Percentiles rank a stretch among this genome's conserved stretches.
phyloP scores from a whole-genome alignment of 345 rosid species.

The Cardamine chenopodiifolia region DNA sequence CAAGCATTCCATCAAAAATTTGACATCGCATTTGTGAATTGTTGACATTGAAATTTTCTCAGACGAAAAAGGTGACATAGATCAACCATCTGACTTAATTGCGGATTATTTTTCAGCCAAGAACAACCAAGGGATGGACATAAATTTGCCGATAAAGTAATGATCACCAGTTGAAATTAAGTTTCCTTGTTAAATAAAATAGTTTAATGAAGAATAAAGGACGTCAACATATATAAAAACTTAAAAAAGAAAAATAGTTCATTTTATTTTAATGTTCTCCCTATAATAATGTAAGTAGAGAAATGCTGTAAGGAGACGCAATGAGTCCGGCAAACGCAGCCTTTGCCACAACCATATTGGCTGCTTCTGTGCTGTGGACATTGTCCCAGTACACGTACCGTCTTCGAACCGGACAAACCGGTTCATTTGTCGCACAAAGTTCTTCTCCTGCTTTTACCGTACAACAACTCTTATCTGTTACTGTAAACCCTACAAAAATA shows the following conservation, averaged over 20 bases:
- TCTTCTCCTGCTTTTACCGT: slow-evolving; percentile 29
- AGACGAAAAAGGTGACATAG: too few species aligned
- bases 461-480: slow-evolving; percentile 34
- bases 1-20: too few species aligned
- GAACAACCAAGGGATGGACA: background rate
- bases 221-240: background rate
- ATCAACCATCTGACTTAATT: background rate
- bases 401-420: slow-evolving; percentile 28
- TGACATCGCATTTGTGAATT: too few species aligned
- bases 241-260: too few species aligned
- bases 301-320: slow-evolving; percentile 34
- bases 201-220: background rate
- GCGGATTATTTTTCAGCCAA: background rate
- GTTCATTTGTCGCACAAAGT: slow-evolving; percentile 29
- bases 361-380: slow-evolving; percentile 43
- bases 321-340: slow-evolving; percentile 28
- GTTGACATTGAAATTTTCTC: too few species aligned
- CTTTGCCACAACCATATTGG: slow-evolving; percentile 5
- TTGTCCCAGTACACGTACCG: slow-evolving; percentile 42
- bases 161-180: background rate
- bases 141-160: background rate
- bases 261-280: background rate
- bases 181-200: background rate
- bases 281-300: background rate
- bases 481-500: slow-evolving; percentile 27